phyloP scores from a whole-genome alignment of 2,329 filamentous ascomycete species.

The Penicillium sclerotiorum region DNA sequence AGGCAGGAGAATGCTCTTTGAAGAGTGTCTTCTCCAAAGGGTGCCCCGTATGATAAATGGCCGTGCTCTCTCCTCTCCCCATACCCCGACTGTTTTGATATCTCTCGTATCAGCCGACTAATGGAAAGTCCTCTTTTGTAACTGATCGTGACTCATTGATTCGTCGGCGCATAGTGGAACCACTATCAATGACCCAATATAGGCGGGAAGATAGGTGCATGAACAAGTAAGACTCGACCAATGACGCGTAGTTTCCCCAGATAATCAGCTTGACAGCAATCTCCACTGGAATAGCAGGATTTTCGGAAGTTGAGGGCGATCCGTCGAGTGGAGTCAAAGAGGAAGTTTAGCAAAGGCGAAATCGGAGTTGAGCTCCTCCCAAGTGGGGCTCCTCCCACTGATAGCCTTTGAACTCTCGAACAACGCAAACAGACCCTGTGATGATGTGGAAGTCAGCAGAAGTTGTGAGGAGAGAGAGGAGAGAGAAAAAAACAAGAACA shows the following conservation, averaged over 20 bases:
- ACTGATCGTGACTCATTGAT: constrained; percentile 18
- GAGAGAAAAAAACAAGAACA: too few relatives aligned
- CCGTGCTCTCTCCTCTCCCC: neutral
- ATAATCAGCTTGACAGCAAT: neutral
- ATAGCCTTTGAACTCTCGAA: neutral
- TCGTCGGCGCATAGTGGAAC: constrained; percentile 7
- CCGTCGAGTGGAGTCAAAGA: too few relatives aligned
- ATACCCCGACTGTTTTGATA: neutral
- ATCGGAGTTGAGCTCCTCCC: constrained; percentile 22
- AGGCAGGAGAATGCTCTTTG: neutral
- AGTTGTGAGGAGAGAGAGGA: neutral
- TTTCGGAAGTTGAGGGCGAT: too few relatives aligned
- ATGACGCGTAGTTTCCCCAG: neutral
- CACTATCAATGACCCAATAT: neutral
- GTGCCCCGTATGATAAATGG: neutral
- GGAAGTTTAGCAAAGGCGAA: too few relatives aligned
- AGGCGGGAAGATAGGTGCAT: neutral
- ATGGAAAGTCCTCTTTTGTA: neutral
- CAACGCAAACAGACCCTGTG: neutral
- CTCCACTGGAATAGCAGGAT: too few relatives aligned
- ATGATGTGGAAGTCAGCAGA: neutral
- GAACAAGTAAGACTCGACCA: neutral
- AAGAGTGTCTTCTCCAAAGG: neutral
- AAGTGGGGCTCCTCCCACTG: neutral
- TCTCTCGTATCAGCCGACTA: neutral